Evolutionary conservation across 2,329 filamentous ascomycete genomes (phyloP).

Genomic region (Diaporthe caulivora): DNA sequence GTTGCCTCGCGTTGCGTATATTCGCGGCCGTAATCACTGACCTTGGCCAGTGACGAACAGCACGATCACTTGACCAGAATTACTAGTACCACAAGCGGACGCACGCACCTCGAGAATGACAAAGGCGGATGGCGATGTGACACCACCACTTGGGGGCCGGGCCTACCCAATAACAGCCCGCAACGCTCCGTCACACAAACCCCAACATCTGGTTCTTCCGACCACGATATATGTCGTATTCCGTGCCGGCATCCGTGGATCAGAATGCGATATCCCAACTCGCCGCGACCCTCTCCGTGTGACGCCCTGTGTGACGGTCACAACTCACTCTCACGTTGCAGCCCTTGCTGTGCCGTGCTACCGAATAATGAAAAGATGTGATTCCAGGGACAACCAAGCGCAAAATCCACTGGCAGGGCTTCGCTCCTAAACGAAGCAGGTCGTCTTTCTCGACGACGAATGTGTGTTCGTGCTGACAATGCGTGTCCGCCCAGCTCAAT

Average conservation of each 20-base stretch:
- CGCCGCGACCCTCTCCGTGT: slow-evolving; percentile 19
- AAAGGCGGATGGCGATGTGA: slow-evolving; percentile 11
- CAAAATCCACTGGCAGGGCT: slow-evolving; percentile 28
- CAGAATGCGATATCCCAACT: slow-evolving; percentile 34
- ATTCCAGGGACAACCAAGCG: slow-evolving; percentile 15
- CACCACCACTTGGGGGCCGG: slow-evolving; percentile 9
- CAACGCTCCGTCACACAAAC: slow-evolving; percentile 24
- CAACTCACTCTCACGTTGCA: slow-evolving; percentile 7
- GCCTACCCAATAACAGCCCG: not conserved
- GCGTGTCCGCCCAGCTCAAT: slow-evolving; percentile 5
- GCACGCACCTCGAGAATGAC: slow-evolving; percentile 33
- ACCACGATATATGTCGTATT: slow-evolving; percentile 35
- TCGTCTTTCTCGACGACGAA: not conserved
- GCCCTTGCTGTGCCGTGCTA: slow-evolving; percentile 26
- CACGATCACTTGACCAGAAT: slow-evolving; percentile 34
- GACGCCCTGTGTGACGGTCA: slow-evolving; percentile 13
- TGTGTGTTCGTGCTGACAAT: slow-evolving; percentile 1
- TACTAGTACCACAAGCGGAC: slow-evolving; percentile 24
- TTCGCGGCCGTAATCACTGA: slow-evolving; percentile 31
- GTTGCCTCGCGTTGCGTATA: not conserved
- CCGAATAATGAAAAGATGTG: slow-evolving; percentile 21
- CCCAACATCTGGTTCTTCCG: slow-evolving; percentile 37
- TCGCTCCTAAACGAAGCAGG: slow-evolving; percentile 36
- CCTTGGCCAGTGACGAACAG: slow-evolving; percentile 9
- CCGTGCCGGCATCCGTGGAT: slow-evolving; percentile 38